Evolutionary conservation across 768 basidiomycete species (phyloP).

Genomic region (Vararia minispora): DNA sequence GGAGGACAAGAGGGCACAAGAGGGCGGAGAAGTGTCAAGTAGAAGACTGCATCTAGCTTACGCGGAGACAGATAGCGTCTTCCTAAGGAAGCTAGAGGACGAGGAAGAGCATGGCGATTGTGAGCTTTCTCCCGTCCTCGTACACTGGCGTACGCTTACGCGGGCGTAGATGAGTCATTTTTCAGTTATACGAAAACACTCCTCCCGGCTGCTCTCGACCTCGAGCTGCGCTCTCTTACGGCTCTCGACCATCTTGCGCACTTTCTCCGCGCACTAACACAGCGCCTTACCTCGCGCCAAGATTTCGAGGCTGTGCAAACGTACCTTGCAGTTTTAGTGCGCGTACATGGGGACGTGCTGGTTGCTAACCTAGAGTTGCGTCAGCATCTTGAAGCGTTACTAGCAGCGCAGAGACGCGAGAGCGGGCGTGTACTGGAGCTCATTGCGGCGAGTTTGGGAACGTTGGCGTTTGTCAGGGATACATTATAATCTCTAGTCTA

Average conservation of each 20-base stretch:
- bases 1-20: constrained; percentile 26
- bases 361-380: constrained; percentile 59
- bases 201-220: constrained; percentile 83
- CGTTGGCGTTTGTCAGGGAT: constrained; percentile 66
- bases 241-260: constrained; percentile 47
- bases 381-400: constrained; percentile 43
- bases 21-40: constrained; percentile 32
- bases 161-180: constrained; percentile 56
- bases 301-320: constrained; percentile 97
- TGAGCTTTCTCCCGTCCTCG: constrained; percentile 30
- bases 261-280: constrained; percentile 68
- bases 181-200: constrained; percentile 79
- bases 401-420: constrained; percentile 62
- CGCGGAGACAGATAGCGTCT: constrained; percentile 50
- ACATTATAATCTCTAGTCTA: constrained; percentile 38
- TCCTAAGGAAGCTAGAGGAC: constrained; percentile 50
- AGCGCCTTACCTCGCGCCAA: constrained; percentile 61
- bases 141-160: constrained; percentile 5
- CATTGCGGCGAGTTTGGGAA: constrained; percentile 63
- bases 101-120: constrained; percentile 54
- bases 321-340: constrained; percentile 73
- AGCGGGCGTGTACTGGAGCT: constrained; percentile 68
- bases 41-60: constrained; percentile 42
- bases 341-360: constrained; percentile 74
- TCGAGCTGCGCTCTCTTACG: constrained; percentile 76